phyloP scores from a whole-genome alignment of 306 rosid species.

The Potentilla sterilis region DNA sequence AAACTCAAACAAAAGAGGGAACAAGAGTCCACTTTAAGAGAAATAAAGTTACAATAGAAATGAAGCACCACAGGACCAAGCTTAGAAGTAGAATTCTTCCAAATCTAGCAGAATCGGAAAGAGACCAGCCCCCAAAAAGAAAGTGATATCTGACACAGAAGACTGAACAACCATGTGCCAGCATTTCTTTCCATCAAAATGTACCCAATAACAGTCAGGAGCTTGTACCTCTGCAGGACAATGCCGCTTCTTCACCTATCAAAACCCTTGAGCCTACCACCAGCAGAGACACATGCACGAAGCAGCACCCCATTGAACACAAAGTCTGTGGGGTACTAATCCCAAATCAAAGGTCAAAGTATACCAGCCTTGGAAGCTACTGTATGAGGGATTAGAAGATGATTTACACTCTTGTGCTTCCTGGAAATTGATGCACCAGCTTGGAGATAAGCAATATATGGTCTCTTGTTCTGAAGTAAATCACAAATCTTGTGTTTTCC shows the following conservation, averaged over 20 bases:
- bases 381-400: no score
- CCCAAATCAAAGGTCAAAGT: not conserved
- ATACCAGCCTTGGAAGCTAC: not conserved
- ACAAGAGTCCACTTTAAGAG: not conserved
- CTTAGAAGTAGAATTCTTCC: not conserved
- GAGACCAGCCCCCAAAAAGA: not conserved
- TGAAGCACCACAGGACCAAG: not conserved
- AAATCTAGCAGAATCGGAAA: not conserved
- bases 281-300: not conserved
- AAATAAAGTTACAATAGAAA: not conserved
- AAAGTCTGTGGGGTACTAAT: not conserved
- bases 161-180: no score
- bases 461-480: not conserved
- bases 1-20: not conserved
- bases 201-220: not conserved
- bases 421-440: not conserved
- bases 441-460: not conserved
- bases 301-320: not conserved
- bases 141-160: no score
- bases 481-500: no score
- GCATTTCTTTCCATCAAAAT: not conserved
- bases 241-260: not conserved
- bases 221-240: not conserved
- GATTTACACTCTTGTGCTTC: not conserved
- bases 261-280: not conserved